Conservation (phyloP, 75 land plant species). For the Selaginella moellendorffii region DNA sequence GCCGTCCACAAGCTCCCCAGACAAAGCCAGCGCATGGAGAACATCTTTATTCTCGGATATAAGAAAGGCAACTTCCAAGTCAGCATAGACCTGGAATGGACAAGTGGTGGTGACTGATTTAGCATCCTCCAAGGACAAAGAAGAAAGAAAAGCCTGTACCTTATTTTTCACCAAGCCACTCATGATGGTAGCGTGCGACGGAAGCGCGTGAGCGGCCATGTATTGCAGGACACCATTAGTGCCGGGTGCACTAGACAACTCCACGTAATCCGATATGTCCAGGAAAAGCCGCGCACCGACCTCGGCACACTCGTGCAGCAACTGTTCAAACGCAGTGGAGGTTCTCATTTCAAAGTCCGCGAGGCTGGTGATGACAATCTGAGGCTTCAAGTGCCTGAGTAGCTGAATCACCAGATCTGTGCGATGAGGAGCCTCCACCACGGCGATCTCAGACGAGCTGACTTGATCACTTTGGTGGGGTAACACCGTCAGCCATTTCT, state of each 20-base stretch:
- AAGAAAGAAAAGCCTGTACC: conserved; percentile 34
- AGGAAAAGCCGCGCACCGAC: conserved; percentile 75
- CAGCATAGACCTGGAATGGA: conserved; percentile 70
- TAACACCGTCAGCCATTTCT: conserved; percentile 73
- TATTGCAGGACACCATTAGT: conserved; percentile 91
- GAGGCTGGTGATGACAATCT: conserved; percentile 79
- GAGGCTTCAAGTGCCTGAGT: conserved; percentile 71
- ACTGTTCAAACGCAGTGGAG: conserved; percentile 79
- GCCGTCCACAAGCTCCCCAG: conserved; percentile 66
- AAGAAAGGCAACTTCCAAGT: conserved; percentile 90
- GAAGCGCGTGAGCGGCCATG: conserved; percentile 53
- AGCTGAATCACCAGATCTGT: conserved; percentile 77
- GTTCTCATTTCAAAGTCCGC: conserved; percentile 88
- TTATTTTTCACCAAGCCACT: conserved; percentile 92
- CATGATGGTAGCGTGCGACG: conserved; percentile 71
- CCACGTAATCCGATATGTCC: conserved; percentile 90
- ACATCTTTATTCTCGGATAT: conserved; percentile 74
- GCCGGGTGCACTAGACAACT: conserved; percentile 81
- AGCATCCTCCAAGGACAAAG: not conserved
- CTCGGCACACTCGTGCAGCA: conserved; percentile 47
- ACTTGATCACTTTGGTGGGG: conserved; percentile 40
- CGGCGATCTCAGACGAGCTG: conserved; percentile 36
- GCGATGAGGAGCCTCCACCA: conserved; percentile 86
- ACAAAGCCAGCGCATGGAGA: conserved; percentile 48
- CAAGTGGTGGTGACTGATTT: not conserved